Evolutionary conservation across 805 yeast genomes (phyloP).

Genomic region (Maudiozyma barnettii): DNA sequence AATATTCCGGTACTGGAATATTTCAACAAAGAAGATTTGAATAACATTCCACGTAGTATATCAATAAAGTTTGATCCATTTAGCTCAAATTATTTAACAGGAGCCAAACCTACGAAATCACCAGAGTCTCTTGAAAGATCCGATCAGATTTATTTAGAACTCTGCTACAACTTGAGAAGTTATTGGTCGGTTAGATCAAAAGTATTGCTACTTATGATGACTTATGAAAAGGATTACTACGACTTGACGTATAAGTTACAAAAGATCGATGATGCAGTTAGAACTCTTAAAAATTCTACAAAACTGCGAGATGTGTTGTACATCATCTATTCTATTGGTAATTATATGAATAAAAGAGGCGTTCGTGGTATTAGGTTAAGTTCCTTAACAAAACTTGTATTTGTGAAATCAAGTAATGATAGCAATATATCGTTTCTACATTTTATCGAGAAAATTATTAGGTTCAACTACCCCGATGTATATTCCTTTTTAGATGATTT

Average conservation of each 20-base stretch:
- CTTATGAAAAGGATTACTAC: slow-evolving; percentile 56
- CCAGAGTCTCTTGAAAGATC: slow-evolving; percentile 52
- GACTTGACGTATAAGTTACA: slow-evolving; percentile 50
- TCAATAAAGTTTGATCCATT: slow-evolving; percentile 56
- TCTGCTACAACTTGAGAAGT: slow-evolving; percentile 55
- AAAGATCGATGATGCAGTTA: slow-evolving; percentile 50
- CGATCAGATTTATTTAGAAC: slow-evolving; percentile 59
- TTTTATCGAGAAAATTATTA: slow-evolving; percentile 59
- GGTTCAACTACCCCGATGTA: slow-evolving; percentile 56
- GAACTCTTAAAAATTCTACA: slow-evolving; percentile 41
- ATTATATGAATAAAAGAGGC: slow-evolving; percentile 70
- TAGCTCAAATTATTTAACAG: slow-evolving; percentile 38
- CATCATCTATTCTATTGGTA: slow-evolving; percentile 64
- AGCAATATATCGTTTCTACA: slow-evolving; percentile 65
- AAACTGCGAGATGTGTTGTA: slow-evolving; percentile 50
- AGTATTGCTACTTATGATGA: slow-evolving; percentile 44
- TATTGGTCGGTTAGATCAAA: slow-evolving; percentile 70
- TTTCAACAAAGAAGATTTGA: slow-evolving; percentile 55
- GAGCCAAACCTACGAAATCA: slow-evolving; percentile 28
- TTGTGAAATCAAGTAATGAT: slow-evolving; percentile 55
- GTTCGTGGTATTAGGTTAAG: slow-evolving; percentile 64
- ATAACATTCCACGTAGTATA: slow-evolving; percentile 47
- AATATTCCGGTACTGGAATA: slow-evolving; percentile 59
- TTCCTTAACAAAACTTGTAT: slow-evolving; percentile 58
- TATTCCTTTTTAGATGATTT: slow-evolving; percentile 55